Evolutionary conservation across 2,329 filamentous ascomycete species (phyloP).

Genomic region (Chaetomiaceae sp.): DNA sequence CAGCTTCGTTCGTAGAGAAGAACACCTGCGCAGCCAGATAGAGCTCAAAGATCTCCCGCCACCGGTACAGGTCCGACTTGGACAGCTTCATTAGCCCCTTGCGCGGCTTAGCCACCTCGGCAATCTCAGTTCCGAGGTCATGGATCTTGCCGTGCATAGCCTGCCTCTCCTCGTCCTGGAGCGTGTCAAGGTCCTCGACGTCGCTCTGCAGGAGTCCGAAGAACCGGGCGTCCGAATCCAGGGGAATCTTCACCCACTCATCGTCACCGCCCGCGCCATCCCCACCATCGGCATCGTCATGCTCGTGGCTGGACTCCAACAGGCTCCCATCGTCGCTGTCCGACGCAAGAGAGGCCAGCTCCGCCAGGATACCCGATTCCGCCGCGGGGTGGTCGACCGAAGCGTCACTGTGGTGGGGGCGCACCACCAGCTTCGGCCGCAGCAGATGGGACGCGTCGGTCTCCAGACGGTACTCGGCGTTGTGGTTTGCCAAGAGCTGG

Average conservation of each 20-base stretch:
- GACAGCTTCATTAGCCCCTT: constrained; percentile 42
- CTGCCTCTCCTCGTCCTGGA: constrained; percentile 61
- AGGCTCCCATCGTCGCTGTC: not conserved
- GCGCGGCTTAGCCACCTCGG: constrained; percentile 54
- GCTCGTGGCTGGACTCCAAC: not conserved
- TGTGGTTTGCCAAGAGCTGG: constrained; percentile 51
- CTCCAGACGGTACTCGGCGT: constrained; percentile 31
- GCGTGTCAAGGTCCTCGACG: constrained; percentile 59
- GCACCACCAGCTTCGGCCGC: constrained; percentile 25
- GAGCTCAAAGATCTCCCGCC: constrained; percentile 75
- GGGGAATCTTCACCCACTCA: constrained; percentile 61
- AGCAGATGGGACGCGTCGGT: constrained; percentile 17
- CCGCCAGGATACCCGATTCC: constrained; percentile 1
- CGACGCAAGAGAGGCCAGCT: not conserved
- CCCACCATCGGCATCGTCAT: constrained; percentile 5
- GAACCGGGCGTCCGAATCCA: constrained; percentile 73
- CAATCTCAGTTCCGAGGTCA: constrained; percentile 58
- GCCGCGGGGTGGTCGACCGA: constrained; percentile 25
- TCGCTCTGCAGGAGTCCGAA: constrained; percentile 70
- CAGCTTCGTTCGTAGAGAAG: constrained; percentile 68
- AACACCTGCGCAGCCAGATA: constrained; percentile 77
- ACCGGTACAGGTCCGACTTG: constrained; percentile 63
- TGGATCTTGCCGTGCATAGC: constrained; percentile 58
- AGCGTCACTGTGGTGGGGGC: constrained; percentile 42
- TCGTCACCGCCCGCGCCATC: constrained; percentile 17